Evolutionary conservation across 805 yeast species (phyloP), one percentile per base, ranked within the genome.

Genomic region (Candida tibetensis): DNA sequence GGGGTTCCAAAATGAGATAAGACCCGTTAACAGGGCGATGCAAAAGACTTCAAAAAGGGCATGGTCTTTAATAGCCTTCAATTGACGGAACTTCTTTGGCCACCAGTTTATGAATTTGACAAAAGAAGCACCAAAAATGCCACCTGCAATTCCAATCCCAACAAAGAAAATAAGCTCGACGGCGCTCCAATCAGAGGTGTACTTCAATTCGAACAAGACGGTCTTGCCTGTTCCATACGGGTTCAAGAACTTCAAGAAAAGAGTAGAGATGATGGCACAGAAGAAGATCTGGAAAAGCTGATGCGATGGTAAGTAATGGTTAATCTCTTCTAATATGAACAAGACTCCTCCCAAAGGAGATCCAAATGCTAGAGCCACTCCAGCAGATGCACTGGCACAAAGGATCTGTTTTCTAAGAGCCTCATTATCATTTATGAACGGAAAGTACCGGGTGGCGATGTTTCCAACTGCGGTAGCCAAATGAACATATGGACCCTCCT

Each of bases 401-500:
- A 77, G 55, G 4, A 77, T 67, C 45, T 74, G 80, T 36, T 81
- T 66, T 37, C 74, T 64, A 37, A 74, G 64, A 17, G 74, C 55
- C 29, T 76, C 81, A 46, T 76, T 77, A 5, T 60, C 52, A 38
- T 68, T 52, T 34, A 72, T 74, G 47, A 64, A 67, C 1, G 68
- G 60, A 46, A 75, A 76, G 26, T 64, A 45, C 27, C 83, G 56
- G 29, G 74, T 59, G n/a, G 68, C 49, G 14, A 77, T 67, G 47
- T 77, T 77, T 3, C 83, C 83, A 16, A 75, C 77, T 45, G 78
- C 73, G 2, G 81, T 64, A 0, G 82, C 79, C 32, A 77, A 62
- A 52, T 77, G 83, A 16, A 77, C 83, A 48, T 69, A 77, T 0
- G 83, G 83, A 3, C 83, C 83, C 41, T 77, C 83, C 52, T 77